These are phyloP conservation scores for Cryphonectria nitschkei DNA, from an alignment of 2,329 filamentous ascomycete species.

Conservation along the genomic window DNA sequence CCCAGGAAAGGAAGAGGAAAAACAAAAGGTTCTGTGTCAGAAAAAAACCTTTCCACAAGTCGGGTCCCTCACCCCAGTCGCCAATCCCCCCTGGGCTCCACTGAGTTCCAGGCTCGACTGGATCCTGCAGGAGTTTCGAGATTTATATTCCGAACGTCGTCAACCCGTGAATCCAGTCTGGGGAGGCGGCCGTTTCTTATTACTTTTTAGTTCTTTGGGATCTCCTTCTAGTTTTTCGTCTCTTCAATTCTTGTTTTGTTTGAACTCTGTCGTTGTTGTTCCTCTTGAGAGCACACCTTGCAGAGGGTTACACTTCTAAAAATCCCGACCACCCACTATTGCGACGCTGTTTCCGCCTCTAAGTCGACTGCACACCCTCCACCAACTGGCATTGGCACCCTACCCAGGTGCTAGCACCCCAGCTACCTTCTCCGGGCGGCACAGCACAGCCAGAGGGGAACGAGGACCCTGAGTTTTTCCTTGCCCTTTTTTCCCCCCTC, in stretches of 20 bases:
- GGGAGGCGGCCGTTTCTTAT: background rate
- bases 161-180: background rate
- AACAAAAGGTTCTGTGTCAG: constrained; percentile 12
- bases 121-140: constrained; percentile 1
- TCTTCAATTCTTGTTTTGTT: background rate
- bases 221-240: background rate
- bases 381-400: background rate
- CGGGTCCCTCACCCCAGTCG: background rate
- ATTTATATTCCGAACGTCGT: constrained; percentile 4
- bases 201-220: background rate
- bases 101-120: constrained; percentile 1
- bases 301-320: background rate
- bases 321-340: background rate
- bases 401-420: background rate
- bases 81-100: background rate
- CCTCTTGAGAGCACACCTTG: background rate
- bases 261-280: background rate
- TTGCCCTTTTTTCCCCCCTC: too few relatives aligned
- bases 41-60: background rate
- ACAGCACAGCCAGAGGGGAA: background rate
- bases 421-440: background rate
- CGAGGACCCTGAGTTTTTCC: background rate
- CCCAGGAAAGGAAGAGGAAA: background rate
- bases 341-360: background rate
- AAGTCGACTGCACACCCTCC: background rate